These are phyloP conservation scores for Coemansia sp. DNA, from an alignment of 192 early-diverging fungal genomes.

Conservation along the genomic window DNA sequence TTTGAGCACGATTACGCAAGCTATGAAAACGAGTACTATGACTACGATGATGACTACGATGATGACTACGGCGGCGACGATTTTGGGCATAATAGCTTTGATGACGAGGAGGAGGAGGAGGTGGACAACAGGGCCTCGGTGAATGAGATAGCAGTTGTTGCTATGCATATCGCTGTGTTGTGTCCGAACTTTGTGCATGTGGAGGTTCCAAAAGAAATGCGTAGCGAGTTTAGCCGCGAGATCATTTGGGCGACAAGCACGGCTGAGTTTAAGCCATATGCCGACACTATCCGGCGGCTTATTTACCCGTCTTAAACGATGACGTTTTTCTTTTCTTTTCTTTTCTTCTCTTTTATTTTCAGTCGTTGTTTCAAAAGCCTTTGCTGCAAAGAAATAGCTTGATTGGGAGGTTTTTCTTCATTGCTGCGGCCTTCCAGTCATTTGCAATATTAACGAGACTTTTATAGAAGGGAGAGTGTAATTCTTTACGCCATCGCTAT, in stretches of 20 bases:
- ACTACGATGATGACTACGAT: background rate
- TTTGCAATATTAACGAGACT: too few relatives aligned
- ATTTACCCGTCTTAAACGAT: background rate
- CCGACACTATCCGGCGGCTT: background rate
- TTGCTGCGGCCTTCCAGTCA: too few relatives aligned
- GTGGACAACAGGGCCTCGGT: background rate
- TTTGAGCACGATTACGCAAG: too few relatives aligned
- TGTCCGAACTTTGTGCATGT: background rate
- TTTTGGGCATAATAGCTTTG: background rate
- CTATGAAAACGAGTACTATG: background rate
- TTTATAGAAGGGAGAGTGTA: too few relatives aligned
- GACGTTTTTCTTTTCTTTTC: background rate
- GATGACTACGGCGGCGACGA: background rate
- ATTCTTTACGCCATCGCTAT: too few relatives aligned
- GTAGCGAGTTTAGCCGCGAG: background rate
- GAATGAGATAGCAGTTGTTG: background rate
- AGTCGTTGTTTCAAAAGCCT: too few relatives aligned
- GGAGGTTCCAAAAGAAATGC: background rate
- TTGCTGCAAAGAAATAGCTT: background rate
- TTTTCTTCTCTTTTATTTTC: conserved; percentile 6
- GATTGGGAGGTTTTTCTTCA: too few relatives aligned
- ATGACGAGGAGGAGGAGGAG: background rate
- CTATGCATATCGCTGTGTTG: background rate
- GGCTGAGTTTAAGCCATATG: background rate
- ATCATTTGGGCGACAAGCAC: background rate